Evolutionary conservation across 306 rosid species (phyloP).

Genomic region (Rubus parviflorus): DNA sequence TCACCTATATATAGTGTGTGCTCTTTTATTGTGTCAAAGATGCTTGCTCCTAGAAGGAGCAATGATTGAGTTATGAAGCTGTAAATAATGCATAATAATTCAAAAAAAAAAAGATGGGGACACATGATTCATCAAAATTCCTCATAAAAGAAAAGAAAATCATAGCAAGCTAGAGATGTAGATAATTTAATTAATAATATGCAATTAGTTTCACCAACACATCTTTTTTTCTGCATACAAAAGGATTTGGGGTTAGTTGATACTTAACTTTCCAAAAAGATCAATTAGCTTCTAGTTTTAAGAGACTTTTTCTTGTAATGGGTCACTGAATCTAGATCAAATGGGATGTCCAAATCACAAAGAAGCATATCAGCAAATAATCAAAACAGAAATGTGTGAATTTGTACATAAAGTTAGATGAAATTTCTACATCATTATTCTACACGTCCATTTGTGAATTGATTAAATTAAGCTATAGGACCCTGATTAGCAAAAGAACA

Average conservation of each 20-base stretch:
- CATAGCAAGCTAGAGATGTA: not conserved
- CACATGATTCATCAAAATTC: not conserved
- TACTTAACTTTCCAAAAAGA: slow-evolving; percentile 9
- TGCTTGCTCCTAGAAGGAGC: not conserved
- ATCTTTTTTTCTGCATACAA: not conserved
- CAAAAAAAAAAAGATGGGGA: not conserved
- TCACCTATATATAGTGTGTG: not conserved
- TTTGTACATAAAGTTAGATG: not conserved
- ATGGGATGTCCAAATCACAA: not conserved
- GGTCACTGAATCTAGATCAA: not conserved
- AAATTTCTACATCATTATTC: slow-evolving; percentile 7
- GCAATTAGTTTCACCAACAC: not conserved
- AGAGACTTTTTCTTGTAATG: not conserved
- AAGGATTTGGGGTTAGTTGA: not conserved
- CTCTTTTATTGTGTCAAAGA: not conserved
- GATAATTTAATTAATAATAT: no score
- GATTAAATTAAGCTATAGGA: not conserved
- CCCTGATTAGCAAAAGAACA: slow-evolving; percentile 7
- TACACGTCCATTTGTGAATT: not conserved
- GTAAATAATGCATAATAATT: not conserved
- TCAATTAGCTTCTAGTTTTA: not conserved
- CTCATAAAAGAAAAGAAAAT: not conserved
- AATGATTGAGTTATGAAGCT: not conserved
- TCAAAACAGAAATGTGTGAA: not conserved
- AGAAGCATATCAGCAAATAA: not conserved